phyloP scores from a whole-genome alignment of 805 yeast genomes.

The Candida odintsovae region DNA sequence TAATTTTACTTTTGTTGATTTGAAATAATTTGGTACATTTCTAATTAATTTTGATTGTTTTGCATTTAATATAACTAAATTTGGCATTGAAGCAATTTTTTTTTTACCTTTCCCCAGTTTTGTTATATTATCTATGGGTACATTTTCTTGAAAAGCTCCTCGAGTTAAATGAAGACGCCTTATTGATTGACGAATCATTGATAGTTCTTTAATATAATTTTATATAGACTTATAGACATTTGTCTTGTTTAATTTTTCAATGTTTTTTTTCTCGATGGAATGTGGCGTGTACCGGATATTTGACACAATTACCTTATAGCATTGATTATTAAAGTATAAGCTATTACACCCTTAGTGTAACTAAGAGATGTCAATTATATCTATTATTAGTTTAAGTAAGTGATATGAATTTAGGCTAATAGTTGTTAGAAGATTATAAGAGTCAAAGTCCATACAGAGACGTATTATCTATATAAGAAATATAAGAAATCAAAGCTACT shows the following conservation, averaged over 20 bases:
- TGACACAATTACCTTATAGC: not conserved
- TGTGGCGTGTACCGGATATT: not conserved
- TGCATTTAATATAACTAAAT: slow-evolving; percentile 19
- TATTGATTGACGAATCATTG: not conserved
- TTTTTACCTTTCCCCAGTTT: slow-evolving; percentile 21
- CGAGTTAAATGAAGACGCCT: not conserved
- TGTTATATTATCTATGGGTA: not conserved
- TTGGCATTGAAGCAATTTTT: slow-evolving; percentile 18
- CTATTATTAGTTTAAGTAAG: too few species aligned
- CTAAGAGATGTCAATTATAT: too few species aligned
- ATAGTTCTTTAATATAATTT: too few species aligned
- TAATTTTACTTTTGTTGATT: not conserved
- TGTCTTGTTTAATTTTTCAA: not conserved
- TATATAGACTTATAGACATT: too few species aligned
- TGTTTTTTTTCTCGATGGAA: not conserved
- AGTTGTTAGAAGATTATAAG: too few species aligned
- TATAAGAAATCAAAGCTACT: too few species aligned
- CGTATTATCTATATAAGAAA: too few species aligned
- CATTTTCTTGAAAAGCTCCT: not conserved
- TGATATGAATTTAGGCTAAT: too few species aligned
- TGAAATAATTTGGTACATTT: slow-evolving; percentile 4
- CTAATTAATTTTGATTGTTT: slow-evolving; percentile 14
- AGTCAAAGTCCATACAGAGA: too few species aligned
- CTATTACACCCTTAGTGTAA: too few species aligned
- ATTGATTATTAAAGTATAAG: too few species aligned